phyloP scores from a whole-genome alignment of 2,329 filamentous ascomycete species.

The Lachnellula cervina region DNA sequence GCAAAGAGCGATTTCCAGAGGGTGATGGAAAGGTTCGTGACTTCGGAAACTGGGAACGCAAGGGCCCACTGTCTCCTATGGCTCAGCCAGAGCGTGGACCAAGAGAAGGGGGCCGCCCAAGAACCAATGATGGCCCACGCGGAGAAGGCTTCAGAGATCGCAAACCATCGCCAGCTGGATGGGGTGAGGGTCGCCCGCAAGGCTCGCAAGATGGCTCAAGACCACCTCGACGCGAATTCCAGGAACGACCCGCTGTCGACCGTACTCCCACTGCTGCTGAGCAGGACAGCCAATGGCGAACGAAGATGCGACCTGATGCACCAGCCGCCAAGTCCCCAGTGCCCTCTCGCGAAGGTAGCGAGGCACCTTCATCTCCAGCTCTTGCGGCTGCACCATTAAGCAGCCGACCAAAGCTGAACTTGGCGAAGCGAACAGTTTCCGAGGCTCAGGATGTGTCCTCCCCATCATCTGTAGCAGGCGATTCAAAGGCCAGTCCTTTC shows the following conservation, averaged over 20 bases:
- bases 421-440: constrained; percentile 85
- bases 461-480: constrained; percentile 47
- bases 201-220: constrained; percentile 69
- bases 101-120: constrained; percentile 54
- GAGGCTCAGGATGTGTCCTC: constrained; percentile 54
- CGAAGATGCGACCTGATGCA: constrained; percentile 79
- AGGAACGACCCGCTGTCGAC: constrained; percentile 61
- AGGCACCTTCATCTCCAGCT: constrained; percentile 69
- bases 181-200: constrained; percentile 61
- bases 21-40: constrained; percentile 73
- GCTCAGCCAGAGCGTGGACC: constrained; percentile 49
- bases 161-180: constrained; percentile 65
- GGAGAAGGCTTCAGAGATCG: constrained; percentile 56
- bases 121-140: constrained; percentile 56
- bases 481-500: constrained; percentile 87
- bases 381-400: constrained; percentile 51
- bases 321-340: constrained; percentile 52
- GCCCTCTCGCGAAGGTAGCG: constrained; percentile 67
- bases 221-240: constrained; percentile 72
- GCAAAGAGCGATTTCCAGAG: constrained; percentile 64
- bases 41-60: constrained; percentile 90
- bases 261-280: constrained; percentile 82
- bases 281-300: constrained; percentile 88
- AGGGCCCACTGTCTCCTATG: constrained; percentile 78
- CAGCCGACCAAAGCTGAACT: constrained; percentile 75